These are phyloP conservation scores for Cyclocybe cylindracea DNA, from an alignment of 768 basidiomycete species.

Conservation along the genomic window DNA sequence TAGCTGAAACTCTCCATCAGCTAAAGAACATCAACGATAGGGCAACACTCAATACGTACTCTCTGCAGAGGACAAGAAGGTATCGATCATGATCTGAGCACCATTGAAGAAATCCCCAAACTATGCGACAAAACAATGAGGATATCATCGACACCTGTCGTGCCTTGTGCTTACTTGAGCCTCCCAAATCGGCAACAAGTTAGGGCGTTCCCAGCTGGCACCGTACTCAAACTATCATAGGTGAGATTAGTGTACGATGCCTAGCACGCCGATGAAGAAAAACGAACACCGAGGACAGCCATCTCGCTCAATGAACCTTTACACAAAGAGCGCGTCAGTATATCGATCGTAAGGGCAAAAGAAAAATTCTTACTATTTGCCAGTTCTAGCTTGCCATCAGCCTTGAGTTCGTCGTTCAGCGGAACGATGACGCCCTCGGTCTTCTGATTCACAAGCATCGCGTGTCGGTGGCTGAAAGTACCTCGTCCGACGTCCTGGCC, in stretches of 20 bases:
- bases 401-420: constrained; percentile 67
- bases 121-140: constrained; percentile 28
- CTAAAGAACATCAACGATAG: neutral
- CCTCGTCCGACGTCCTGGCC: constrained; percentile 94
- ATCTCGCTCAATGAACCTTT: constrained; percentile 86
- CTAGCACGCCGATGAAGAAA: neutral
- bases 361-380: constrained; percentile 71
- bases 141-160: neutral
- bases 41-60: constrained; percentile 47
- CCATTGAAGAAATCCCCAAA: constrained; percentile 96
- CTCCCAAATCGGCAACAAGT: constrained; percentile 87
- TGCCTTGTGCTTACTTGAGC: constrained; percentile 59
- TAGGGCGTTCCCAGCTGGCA: constrained; percentile 84
- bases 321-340: neutral
- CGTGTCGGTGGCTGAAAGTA: constrained; percentile 88
- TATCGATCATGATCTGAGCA: constrained; percentile 87
- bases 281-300: constrained; percentile 80
- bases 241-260: constrained; percentile 1
- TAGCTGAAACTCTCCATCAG: constrained; percentile 49
- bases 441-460: constrained; percentile 89
- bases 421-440: constrained; percentile 82
- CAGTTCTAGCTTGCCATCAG: constrained; percentile 72
- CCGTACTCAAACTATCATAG: constrained; percentile 80
- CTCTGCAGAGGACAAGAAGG: constrained; percentile 82
- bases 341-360: neutral